These are phyloP conservation scores for Colletotrichum sp. DNA, from an alignment of 2,329 filamentous ascomycete species.

Conservation along the genomic window DNA sequence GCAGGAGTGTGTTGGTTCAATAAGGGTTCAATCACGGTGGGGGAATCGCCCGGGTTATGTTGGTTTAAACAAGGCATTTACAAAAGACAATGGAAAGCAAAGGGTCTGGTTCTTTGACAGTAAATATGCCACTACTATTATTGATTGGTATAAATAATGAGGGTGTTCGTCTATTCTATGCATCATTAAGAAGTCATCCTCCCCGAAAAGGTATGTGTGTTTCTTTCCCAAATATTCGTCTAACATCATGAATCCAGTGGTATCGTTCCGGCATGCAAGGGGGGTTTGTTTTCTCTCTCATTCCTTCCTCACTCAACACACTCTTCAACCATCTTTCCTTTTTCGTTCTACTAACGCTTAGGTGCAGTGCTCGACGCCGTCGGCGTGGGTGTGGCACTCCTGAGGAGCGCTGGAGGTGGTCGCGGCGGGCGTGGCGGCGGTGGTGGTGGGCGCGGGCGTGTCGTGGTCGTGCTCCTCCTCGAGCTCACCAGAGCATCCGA, in stretches of 20 bases:
- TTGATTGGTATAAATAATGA: not conserved
- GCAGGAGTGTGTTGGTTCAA: not conserved
- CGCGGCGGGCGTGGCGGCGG: conserved; percentile 48
- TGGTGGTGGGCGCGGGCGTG: not conserved
- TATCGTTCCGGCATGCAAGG: conserved; percentile 15
- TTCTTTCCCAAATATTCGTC: not conserved
- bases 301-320: not conserved
- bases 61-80: not conserved
- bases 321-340: not conserved
- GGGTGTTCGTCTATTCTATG: conserved; percentile 11
- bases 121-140: conserved; percentile 13
- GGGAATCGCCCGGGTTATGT: not conserved
- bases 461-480: conserved; percentile 1
- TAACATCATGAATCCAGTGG: not conserved
- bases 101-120: not conserved
- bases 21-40: not conserved
- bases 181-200: conserved; percentile 10
- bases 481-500: conserved; percentile 61
- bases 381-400: conserved; percentile 47
- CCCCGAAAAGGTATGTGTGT: not conserved
- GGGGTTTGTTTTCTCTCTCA: not conserved
- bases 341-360: not conserved
- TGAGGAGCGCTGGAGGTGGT: conserved; percentile 65
- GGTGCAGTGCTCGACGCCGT: conserved; percentile 37
- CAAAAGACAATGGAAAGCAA: not conserved